phyloP scores from a whole-genome alignment of 192 early-diverging fungal genomes.

The Dispira parvispora region DNA sequence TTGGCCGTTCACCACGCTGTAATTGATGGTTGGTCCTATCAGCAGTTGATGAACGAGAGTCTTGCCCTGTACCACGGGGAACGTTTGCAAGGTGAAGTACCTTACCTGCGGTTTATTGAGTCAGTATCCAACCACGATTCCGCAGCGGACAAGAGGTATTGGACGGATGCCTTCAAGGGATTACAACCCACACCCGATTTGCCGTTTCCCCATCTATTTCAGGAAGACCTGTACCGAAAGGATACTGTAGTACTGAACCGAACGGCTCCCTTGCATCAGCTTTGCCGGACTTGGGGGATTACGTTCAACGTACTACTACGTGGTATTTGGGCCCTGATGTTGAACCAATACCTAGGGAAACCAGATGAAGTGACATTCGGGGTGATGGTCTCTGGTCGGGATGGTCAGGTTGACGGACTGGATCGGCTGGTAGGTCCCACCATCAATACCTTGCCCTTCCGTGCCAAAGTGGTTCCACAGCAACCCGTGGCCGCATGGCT shows the following conservation, averaged over 20 bases:
- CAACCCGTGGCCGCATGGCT: background rate
- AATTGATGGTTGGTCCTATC: conserved; percentile 2
- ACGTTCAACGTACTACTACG: conserved; percentile 1
- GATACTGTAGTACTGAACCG: background rate
- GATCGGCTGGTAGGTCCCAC: background rate
- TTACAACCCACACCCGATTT: background rate
- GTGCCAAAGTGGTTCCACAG: background rate
- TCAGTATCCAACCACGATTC: background rate
- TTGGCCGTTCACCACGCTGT: conserved; percentile 1
- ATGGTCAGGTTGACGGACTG: background rate
- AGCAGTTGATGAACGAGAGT: background rate
- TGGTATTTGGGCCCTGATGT: background rate
- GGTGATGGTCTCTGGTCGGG: background rate
- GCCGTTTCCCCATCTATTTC: background rate
- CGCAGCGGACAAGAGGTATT: background rate
- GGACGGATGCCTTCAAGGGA: background rate
- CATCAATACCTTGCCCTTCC: background rate
- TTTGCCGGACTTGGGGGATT: background rate
- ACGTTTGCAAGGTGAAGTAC: background rate
- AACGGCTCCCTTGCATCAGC: background rate
- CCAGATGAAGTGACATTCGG: conserved; percentile 3
- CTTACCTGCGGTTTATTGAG: background rate
- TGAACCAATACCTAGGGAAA: background rate
- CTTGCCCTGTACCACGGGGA: background rate
- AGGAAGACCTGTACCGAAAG: background rate